Percentiles rank a stretch among this genome's conserved stretches.
Evolutionary conservation across 2,329 filamentous ascomycete species (phyloP).

Genomic region (Colletotrichum sp.): DNA sequence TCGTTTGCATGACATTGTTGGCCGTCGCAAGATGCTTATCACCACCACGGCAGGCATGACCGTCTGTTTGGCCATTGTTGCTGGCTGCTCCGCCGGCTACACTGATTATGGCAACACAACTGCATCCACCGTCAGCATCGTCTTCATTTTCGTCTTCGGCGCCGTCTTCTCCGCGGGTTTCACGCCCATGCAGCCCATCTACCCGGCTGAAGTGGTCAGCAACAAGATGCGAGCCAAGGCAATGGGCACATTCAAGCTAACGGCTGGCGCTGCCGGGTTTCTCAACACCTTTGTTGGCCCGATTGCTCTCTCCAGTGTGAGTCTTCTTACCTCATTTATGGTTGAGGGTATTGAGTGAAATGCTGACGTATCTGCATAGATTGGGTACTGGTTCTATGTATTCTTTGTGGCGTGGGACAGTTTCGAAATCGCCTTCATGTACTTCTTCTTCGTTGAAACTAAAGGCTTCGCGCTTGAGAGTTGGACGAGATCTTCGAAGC

Average conservation of each 20-base stretch:
- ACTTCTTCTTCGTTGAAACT: conserved; percentile 46
- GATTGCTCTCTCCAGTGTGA: conserved; percentile 29
- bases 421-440: conserved; percentile 31
- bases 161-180: conserved; percentile 36
- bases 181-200: conserved; percentile 42
- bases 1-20: conserved; percentile 42
- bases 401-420: conserved; percentile 41
- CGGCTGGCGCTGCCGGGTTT: conserved; percentile 40
- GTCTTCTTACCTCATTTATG: not conserved
- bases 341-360: not conserved
- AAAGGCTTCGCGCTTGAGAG: conserved; percentile 59
- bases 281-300: conserved; percentile 37
- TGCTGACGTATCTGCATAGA: conserved; percentile 17
- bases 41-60: conserved; percentile 39
- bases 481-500: conserved; percentile 57
- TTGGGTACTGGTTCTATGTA: conserved; percentile 40
- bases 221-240: conserved; percentile 43
- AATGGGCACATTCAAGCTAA: conserved; percentile 35
- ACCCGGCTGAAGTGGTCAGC: conserved; percentile 40
- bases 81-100: conserved; percentile 37
- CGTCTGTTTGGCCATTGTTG: conserved; percentile 39
- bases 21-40: conserved; percentile 43
- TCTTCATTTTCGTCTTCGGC: conserved; percentile 44
- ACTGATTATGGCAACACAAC: conserved; percentile 35
- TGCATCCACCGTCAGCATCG: conserved; percentile 37